Conservation (phyloP, 2,329 filamentous ascomycete genomes). For the Trichoderma citrinoviride region DNA sequence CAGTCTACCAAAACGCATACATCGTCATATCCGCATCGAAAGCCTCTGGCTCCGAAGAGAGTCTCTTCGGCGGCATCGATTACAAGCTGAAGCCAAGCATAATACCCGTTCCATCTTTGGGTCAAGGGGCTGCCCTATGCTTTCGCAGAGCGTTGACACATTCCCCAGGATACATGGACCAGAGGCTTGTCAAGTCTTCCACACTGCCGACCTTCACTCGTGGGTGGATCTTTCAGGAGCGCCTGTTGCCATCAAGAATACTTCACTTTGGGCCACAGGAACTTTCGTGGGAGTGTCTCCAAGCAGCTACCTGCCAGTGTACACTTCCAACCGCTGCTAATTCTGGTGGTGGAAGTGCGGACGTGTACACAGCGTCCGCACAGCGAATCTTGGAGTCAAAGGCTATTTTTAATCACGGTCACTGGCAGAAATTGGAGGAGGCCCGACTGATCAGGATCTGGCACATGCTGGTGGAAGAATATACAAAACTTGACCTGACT, state of each 20-base stretch:
- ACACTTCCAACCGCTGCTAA: not conserved
- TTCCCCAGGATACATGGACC: constrained; percentile 20
- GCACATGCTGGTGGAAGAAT: constrained; percentile 23
- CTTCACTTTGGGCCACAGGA: constrained; percentile 24
- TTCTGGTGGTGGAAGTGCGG: not conserved
- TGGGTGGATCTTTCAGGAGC: constrained; percentile 25
- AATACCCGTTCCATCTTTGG: not conserved
- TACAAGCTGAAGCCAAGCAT: not conserved
- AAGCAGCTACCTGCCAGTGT: constrained; percentile 21
- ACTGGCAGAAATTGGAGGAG: not conserved
- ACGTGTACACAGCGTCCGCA: not conserved
- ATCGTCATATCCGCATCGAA: constrained; percentile 22
- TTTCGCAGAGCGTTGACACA: constrained; percentile 22
- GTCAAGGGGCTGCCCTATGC: not conserved
- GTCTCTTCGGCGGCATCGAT: constrained; percentile 13
- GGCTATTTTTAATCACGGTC: not conserved
- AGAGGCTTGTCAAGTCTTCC: not conserved
- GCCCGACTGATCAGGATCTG: constrained; percentile 2
- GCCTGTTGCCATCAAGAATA: constrained; percentile 17
- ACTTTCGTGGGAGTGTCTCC: constrained; percentile 24
- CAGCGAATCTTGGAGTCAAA: constrained; percentile 1
- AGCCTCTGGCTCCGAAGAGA: not conserved
- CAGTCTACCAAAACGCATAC: constrained; percentile 21
- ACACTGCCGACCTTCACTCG: constrained; percentile 20
- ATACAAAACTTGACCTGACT: constrained; percentile 21